phyloP scores from a whole-genome alignment of 2,329 filamentous ascomycete species.

The Capronia americana region DNA sequence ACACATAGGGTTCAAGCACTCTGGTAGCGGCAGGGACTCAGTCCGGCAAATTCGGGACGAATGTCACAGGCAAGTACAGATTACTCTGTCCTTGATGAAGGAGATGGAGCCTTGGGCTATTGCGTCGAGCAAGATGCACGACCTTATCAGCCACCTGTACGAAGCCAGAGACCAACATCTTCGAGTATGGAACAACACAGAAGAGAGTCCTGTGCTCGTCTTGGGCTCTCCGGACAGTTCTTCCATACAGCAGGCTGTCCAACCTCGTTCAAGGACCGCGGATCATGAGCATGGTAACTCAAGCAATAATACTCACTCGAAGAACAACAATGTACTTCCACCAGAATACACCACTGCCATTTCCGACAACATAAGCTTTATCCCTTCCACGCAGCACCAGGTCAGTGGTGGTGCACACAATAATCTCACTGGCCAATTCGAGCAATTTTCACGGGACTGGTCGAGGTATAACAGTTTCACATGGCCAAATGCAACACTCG shows the following conservation, averaged over 20 bases:
- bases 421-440: neutral
- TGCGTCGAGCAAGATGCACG: constrained; percentile 25
- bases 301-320: neutral
- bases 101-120: constrained; percentile 29
- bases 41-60: constrained; percentile 24
- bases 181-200: constrained; percentile 28
- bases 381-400: neutral
- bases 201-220: constrained; percentile 22
- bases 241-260: neutral
- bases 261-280: neutral
- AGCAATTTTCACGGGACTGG: constrained; percentile 20
- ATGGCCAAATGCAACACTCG: constrained; percentile 25
- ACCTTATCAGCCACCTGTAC: constrained; percentile 22
- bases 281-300: neutral
- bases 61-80: constrained; percentile 24
- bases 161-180: constrained; percentile 20
- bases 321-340: neutral
- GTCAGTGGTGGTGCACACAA: neutral
- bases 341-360: neutral
- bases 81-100: constrained; percentile 20
- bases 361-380: neutral
- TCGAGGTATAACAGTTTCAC: constrained; percentile 23
- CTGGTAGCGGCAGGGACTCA: constrained; percentile 3
- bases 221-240: constrained; percentile 15
- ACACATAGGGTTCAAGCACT: constrained; percentile 9